phyloP scores from a whole-genome alignment of 306 rosid species.

The Glycyrrhiza uralensis region DNA sequence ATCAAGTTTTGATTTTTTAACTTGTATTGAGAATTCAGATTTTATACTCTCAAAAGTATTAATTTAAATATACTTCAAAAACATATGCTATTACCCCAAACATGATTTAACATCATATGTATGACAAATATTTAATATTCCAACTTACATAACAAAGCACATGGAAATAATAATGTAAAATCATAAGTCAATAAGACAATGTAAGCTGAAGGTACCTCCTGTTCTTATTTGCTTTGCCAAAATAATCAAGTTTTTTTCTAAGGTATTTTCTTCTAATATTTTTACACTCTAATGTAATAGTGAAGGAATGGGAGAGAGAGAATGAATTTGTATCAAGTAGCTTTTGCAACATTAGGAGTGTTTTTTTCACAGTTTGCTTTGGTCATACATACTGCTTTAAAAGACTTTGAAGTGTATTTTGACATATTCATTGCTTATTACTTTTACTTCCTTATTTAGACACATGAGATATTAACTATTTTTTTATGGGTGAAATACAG shows the following conservation, averaged over 20 bases:
- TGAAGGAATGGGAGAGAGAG: background rate
- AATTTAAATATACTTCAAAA: background rate
- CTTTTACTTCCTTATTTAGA: conserved; percentile 21
- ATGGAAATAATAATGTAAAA: background rate
- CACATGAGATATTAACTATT: conserved; percentile 25
- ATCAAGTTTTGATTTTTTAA: background rate
- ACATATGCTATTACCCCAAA: background rate
- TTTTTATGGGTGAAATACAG: conserved; percentile 44
- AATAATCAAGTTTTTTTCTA: background rate
- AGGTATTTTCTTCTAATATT: background rate
- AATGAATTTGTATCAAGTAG: background rate
- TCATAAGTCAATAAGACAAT: background rate
- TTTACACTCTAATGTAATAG: background rate
- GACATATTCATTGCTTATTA: too few species aligned
- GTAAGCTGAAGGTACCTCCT: background rate
- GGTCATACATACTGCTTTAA: background rate
- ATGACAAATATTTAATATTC: background rate
- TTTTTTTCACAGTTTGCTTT: background rate
- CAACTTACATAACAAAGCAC: background rate
- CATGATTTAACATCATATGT: too few species aligned
- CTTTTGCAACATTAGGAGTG: background rate
- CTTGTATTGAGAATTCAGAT: background rate
- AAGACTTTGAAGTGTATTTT: too few species aligned
- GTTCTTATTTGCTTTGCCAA: background rate
- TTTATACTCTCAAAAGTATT: background rate